These are phyloP conservation scores for Serendipita vermifera DNA, from an alignment of 768 basidiomycete species.

Conservation along the genomic window DNA sequence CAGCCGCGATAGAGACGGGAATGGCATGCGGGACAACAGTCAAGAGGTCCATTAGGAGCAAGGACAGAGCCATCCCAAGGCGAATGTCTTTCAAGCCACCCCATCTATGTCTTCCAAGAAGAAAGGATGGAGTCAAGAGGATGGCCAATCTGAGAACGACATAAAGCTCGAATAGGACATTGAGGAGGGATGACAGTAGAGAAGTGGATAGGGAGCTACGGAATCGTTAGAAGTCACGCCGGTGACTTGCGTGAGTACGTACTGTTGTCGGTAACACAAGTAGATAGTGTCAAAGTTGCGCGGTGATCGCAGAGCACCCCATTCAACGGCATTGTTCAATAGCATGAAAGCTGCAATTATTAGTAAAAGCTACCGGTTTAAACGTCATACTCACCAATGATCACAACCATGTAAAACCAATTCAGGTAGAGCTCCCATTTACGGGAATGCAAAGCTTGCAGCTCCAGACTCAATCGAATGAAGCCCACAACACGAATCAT, in stretches of 20 bases:
- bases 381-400: slow-evolving; percentile 24
- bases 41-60: slow-evolving; percentile 33
- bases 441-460: slow-evolving; percentile 23
- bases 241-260: slow-evolving; percentile 9
- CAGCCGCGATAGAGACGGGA: slow-evolving; percentile 26
- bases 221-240: background rate
- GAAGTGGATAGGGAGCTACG: slow-evolving; percentile 30
- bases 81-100: slow-evolving; percentile 22
- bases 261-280: slow-evolving; percentile 17
- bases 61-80: slow-evolving; percentile 26
- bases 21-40: slow-evolving; percentile 28
- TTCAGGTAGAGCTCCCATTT: slow-evolving; percentile 25
- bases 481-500: slow-evolving; percentile 30
- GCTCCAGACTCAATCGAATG: slow-evolving; percentile 25
- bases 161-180: slow-evolving; percentile 30
- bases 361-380: background rate
- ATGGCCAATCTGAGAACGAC: slow-evolving; percentile 25
- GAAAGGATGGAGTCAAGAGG: slow-evolving; percentile 20
- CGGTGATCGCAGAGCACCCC: slow-evolving; percentile 22
- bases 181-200: slow-evolving; percentile 25
- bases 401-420: slow-evolving; percentile 24
- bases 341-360: slow-evolving; percentile 27
- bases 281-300: slow-evolving; percentile 21
- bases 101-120: slow-evolving; percentile 15
- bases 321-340: slow-evolving; percentile 28